Percentiles rank a stretch among this genome's conserved stretches.
Evolutionary conservation across 176 grass and related monocot genomes (phyloP).

Genomic region (Ensete glaucum): DNA sequence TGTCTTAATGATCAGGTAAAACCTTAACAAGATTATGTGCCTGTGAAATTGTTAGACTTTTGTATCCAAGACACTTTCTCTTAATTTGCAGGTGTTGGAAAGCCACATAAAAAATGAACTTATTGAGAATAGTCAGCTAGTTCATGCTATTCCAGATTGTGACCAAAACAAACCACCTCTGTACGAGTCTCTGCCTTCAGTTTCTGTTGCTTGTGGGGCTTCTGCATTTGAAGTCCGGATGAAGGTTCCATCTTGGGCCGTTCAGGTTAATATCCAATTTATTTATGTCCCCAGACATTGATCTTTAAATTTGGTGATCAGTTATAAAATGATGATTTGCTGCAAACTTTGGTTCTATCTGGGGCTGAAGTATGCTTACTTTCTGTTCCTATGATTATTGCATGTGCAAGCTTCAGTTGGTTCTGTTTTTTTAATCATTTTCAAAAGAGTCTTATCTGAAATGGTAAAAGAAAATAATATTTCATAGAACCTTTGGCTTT

Average conservation of each 20-base stretch:
- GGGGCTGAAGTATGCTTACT: no score
- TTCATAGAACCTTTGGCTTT: neutral
- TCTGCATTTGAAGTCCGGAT: constrained; percentile 60
- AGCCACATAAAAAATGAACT: constrained; percentile 56
- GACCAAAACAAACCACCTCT: constrained; percentile 21
- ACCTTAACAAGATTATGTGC: neutral
- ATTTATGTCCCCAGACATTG: neutral
- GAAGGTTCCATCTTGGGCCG: constrained; percentile 58
- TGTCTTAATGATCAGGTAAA: constrained; percentile 72
- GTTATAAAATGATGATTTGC: neutral
- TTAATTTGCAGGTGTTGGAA: constrained; percentile 41
- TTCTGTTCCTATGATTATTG: neutral
- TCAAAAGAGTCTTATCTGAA: neutral
- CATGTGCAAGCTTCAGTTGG: neutral
- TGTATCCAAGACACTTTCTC: constrained; percentile 2
- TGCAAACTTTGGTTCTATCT: neutral
- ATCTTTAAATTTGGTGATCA: neutral
- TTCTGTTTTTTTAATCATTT: neutral
- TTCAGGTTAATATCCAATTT: constrained; percentile 42
- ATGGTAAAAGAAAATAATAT: neutral
- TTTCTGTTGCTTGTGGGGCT: constrained; percentile 54
- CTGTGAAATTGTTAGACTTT: neutral
- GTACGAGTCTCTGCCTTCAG: constrained; percentile 32
- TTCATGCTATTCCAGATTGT: constrained; percentile 32
- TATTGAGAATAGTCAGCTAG: constrained; percentile 55